Conservation (phyloP, 2,329 filamentous ascomycete genomes). For the Thielaviopsis punctulata region DNA sequence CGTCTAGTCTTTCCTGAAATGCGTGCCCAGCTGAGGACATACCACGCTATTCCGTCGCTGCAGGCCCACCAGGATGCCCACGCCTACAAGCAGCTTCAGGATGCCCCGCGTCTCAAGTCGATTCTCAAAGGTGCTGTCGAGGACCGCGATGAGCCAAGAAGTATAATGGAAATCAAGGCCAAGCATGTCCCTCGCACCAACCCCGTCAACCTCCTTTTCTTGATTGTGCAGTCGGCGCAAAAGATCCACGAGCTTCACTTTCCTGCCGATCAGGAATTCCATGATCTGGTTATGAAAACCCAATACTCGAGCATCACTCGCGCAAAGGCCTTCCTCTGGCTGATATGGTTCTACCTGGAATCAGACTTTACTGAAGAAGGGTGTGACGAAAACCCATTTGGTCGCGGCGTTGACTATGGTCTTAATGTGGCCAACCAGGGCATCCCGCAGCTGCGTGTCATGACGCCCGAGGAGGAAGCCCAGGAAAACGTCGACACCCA, state of each 20-base stretch:
- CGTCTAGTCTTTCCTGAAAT: slow-evolving; percentile 91
- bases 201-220: slow-evolving; percentile 91
- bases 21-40: slow-evolving; percentile 91
- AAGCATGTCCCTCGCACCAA: slow-evolving; percentile 60
- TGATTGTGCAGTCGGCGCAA: slow-evolving; percentile 74
- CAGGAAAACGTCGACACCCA: slow-evolving; percentile 58
- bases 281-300: slow-evolving; percentile 87
- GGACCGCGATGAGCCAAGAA: slow-evolving; percentile 67
- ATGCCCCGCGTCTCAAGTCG: slow-evolving; percentile 87
- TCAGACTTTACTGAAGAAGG: slow-evolving; percentile 84
- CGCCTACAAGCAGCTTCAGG: slow-evolving; percentile 94
- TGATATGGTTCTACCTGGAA: slow-evolving; percentile 98
- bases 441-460: slow-evolving; percentile 47
- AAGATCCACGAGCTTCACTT: slow-evolving; percentile 93
- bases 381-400: slow-evolving; percentile 81
- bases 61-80: slow-evolving; percentile 90
- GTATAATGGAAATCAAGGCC: slow-evolving; percentile 65
- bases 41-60: slow-evolving; percentile 91
- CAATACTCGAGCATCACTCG: slow-evolving; percentile 67
- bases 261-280: slow-evolving; percentile 70
- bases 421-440: slow-evolving; percentile 49
- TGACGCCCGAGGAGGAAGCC: slow-evolving; percentile 48
- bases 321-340: slow-evolving; percentile 80
- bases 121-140: slow-evolving; percentile 95
- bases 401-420: slow-evolving; percentile 48